Base-by-base conservation (phyloP, 2,329 filamentous ascomycete genomes). In the Eutypella sp. region DNA sequence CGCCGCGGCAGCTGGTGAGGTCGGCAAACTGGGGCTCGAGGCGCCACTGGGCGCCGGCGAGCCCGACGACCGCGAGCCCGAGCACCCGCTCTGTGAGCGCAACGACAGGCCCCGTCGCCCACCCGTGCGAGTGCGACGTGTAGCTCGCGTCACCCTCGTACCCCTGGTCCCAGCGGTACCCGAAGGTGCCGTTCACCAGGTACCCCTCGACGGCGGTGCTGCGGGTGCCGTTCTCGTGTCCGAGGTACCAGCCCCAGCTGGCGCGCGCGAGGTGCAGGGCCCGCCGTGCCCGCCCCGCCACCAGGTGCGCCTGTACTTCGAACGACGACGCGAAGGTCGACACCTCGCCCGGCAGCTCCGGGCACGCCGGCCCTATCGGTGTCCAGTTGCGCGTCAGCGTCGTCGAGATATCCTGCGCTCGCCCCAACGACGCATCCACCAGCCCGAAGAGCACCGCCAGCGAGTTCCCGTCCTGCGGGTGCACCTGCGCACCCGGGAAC, bases 141-240 rank as follows among this genome's bases (percentile, higher is more conserved):
- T 74, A 72, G 13, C 63, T 65, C 42, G 63, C 65, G 44, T 77
- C 73, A 40, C 73, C 67, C 4, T 61, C 60, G 50, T 83, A 82
- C 0, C 78, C 79, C 6, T 70, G 60, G 40, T 71, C 64, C 25
- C 65, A 68, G 2, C 78, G 68, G 55, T 84, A 85, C 2, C 73
- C 76, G 51, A 79, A 85, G 0, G 67, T 73, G 3, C 78, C 78
- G 50, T 83, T 71, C 0, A 59, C 60, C 2, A 78, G 66, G 47
- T 80, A 82, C 0, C 79, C 80, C 59, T 84, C 81, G 22, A 82
- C 71, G 18, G 78, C 71, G 0, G 81, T 83, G 36, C 71, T 76
- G 46, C 73, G 67, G 0, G 79, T 82, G n/a, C 78, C 78, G 51
- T 78, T 74, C 1, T 72, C 69, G 47, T 81, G 72, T 47, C 73